Evolutionary conservation across 2,329 filamentous ascomycete species (phyloP), one percentile per base, ranked within the genome.

Genomic region (Byssochlamys sp.): DNA sequence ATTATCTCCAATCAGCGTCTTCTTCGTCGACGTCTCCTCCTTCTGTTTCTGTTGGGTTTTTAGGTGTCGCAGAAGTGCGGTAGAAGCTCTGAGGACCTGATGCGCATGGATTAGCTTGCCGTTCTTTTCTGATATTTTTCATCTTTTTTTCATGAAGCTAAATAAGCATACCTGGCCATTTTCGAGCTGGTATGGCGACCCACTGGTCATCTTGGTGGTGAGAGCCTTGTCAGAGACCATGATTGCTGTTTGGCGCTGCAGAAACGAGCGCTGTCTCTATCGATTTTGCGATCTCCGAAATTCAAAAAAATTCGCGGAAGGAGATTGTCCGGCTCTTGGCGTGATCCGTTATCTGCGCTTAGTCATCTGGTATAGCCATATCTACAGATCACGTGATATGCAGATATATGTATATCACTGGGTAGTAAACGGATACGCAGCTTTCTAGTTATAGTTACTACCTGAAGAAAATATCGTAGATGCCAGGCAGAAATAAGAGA

Each of bases 21-120:
- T 80, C 67, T 82, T 84, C 2, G 74, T 73, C 26, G 77, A 75
- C 11, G 70, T 66, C 57, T 77, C 73, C 61, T 79, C 75, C 67
- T 80, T 77, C 60, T 77, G 74, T 60, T 75, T 67, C 58, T 74
- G 72, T 55, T 75, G 74, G 29, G 76, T 77, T 69, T 80, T 79
- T 66, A 84, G 82, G 66, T 84, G 80, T 65, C 77, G 72, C 62
- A 85, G 71, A 54, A 87, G 78, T 27, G 83, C 83, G 58, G 77
- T 79, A 45, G 82, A 81, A 60, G 84, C 84, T 73, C 79, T 80
- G 60, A 81, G 71, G 55, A 83, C 82, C 75, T 86, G 66, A 52
- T 56, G 50, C 39, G 59, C 53, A 62, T 56, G 4, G 60, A 59
- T 63, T 58, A 61, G 58, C 33, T 26, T 59, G 60, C 62, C 53